Percentiles rank a stretch among this genome's conserved stretches.
Conservation (phyloP, 208 protist species). For the Chromosphaera perkinsii region DNA sequence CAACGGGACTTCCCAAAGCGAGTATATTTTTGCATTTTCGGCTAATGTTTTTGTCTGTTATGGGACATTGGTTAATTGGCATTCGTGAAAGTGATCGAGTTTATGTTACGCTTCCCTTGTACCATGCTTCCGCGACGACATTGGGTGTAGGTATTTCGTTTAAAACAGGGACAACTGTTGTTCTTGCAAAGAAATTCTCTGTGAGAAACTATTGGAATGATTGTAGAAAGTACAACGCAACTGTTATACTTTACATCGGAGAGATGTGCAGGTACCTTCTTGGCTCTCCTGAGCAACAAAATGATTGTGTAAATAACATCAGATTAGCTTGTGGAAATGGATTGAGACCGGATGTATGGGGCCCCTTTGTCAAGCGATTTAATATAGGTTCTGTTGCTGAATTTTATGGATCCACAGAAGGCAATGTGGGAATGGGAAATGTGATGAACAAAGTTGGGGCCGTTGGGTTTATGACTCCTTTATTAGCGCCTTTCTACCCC, state of each 20-base stretch:
- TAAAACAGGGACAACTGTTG: neutral
- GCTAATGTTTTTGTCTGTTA: conserved; percentile 22
- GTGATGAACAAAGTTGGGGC: conserved; percentile 27
- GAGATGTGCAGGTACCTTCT: conserved; percentile 72
- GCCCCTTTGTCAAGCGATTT: conserved; percentile 53
- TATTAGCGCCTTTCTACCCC: conserved; percentile 20
- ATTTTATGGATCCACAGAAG: conserved; percentile 78
- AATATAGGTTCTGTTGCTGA: conserved; percentile 61
- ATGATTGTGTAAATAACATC: conserved; percentile 53
- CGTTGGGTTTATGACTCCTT: conserved; percentile 35
- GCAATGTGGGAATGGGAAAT: conserved; percentile 44
- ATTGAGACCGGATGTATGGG: conserved; percentile 74
- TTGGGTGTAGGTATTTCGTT: conserved; percentile 43
- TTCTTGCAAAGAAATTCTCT: conserved; percentile 6
- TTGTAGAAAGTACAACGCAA: conserved; percentile 60
- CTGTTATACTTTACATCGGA: conserved; percentile 78
- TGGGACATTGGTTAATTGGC: neutral
- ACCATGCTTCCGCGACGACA: conserved; percentile 66
- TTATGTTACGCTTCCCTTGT: conserved; percentile 73
- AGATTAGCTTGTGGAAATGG: conserved; percentile 76
- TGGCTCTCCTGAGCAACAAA: neutral
- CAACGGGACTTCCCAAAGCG: conserved; percentile 73
- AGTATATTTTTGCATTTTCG: conserved; percentile 64
- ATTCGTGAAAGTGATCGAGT: conserved; percentile 39
- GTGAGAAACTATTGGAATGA: conserved; percentile 55